These are phyloP conservation scores for Lachancea meyersii DNA, from an alignment of 805 yeast species.

Conservation along the genomic window DNA sequence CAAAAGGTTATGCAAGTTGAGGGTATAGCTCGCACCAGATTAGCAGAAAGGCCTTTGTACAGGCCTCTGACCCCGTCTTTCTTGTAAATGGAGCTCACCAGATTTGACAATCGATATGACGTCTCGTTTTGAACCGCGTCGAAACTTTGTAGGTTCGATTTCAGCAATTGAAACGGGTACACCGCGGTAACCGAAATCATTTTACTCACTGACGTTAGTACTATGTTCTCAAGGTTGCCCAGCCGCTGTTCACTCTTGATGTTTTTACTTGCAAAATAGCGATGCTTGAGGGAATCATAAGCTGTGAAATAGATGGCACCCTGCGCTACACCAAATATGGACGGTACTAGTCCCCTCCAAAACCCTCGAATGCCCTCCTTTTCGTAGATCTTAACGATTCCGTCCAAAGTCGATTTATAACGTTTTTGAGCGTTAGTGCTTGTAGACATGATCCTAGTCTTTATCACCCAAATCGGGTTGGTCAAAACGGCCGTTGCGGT, in stretches of 20 bases:
- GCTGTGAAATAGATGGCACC: conserved; percentile 83
- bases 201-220: conserved; percentile 64
- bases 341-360: conserved; percentile 73
- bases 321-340: conserved; percentile 78
- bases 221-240: conserved; percentile 51
- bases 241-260: conserved; percentile 26
- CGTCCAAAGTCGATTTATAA: conserved; percentile 53
- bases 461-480: conserved; percentile 93
- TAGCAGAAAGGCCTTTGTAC: conserved; percentile 78
- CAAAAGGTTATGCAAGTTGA: conserved; percentile 88
- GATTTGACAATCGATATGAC: conserved; percentile 23
- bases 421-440: conserved; percentile 16
- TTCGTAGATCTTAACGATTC: conserved; percentile 41
- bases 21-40: conserved; percentile 77
- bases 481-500: conserved; percentile 66
- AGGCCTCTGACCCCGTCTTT: conserved; percentile 61
- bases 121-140: conserved; percentile 22
- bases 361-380: conserved; percentile 54
- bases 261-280: conserved; percentile 19
- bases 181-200: conserved; percentile 57
- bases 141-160: conserved; percentile 65
- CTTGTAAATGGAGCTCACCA: conserved; percentile 37
- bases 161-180: conserved; percentile 80
- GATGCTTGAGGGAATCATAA: conserved; percentile 68
- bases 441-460: conserved; percentile 74